phyloP scores from a whole-genome alignment of 2,329 filamentous ascomycete species.

The Neopestalotiopsis sp. region DNA sequence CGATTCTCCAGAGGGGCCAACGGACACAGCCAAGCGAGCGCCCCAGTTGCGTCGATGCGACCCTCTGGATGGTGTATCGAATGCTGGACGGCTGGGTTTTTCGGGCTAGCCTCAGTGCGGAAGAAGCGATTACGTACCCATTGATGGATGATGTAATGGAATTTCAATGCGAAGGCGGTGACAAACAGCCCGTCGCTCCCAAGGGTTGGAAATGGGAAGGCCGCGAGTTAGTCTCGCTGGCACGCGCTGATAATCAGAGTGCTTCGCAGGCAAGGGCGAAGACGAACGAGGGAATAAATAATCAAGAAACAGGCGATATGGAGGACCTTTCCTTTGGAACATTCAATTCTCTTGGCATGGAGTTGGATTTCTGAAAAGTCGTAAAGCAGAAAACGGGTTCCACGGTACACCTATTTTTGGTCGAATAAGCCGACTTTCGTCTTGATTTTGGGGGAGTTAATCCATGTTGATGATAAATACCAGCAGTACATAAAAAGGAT shows the following conservation, averaged over 20 bases:
- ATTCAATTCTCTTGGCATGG: background rate
- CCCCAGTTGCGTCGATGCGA: background rate
- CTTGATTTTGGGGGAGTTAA: background rate
- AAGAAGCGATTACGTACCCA: background rate
- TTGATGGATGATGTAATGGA: constrained; percentile 10
- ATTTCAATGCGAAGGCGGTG: constrained; percentile 3
- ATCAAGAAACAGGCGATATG: background rate
- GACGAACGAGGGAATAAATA: background rate
- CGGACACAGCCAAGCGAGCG: background rate
- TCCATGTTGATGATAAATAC: background rate
- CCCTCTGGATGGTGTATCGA: constrained; percentile 7
- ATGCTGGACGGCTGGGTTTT: constrained; percentile 11
- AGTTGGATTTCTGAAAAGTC: background rate
- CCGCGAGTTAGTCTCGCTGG: background rate
- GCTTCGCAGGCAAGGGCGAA: background rate
- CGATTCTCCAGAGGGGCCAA: background rate
- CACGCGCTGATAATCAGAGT: background rate
- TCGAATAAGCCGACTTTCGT: background rate
- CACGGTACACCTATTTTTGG: background rate
- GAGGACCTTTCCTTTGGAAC: background rate
- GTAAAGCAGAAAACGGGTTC: background rate
- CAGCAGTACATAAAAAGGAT: background rate
- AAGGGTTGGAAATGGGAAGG: constrained; percentile 3
- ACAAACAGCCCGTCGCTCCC: background rate
- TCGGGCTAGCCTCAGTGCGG: background rate